Evolutionary conservation across 2,329 filamentous ascomycete genomes (phyloP).

Genomic region (Diaporthe helianthi): DNA sequence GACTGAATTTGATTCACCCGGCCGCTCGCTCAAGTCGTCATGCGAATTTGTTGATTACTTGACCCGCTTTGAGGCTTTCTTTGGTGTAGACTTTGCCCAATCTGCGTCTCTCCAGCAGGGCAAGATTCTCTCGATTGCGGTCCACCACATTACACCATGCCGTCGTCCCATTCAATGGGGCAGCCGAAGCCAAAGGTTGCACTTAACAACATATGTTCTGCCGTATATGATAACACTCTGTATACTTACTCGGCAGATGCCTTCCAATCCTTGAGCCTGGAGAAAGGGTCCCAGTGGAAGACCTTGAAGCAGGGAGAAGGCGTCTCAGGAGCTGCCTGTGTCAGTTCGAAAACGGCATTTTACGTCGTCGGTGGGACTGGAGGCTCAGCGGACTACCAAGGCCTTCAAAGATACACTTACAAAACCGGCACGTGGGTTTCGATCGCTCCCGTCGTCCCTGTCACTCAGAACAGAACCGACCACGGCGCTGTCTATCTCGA

Average conservation of each 20-base stretch:
- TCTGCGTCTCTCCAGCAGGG: neutral
- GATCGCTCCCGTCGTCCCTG: conserved; percentile 51
- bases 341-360: conserved; percentile 68
- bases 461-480: conserved; percentile 72
- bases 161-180: conserved; percentile 40
- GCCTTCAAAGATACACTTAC: conserved; percentile 74
- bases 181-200: conserved; percentile 70
- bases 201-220: conserved; percentile 80
- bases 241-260: conserved; percentile 81
- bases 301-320: conserved; percentile 68
- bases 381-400: conserved; percentile 65
- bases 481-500: conserved; percentile 81
- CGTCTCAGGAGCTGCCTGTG: conserved; percentile 79
- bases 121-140: conserved; percentile 15
- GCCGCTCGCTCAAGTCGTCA: conserved; percentile 24
- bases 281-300: conserved; percentile 75
- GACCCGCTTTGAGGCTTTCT: conserved; percentile 30
- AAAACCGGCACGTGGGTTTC: conserved; percentile 60
- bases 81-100: conserved; percentile 16
- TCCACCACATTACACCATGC: conserved; percentile 59
- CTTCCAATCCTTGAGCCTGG: conserved; percentile 76
- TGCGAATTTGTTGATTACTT: conserved; percentile 32
- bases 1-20: conserved; percentile 2
- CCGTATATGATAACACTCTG: conserved; percentile 80
- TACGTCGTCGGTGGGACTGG: conserved; percentile 82